These are phyloP conservation scores for Picea abies DNA, from an alignment of 83 land plant genomes.

Conservation along the genomic window DNA sequence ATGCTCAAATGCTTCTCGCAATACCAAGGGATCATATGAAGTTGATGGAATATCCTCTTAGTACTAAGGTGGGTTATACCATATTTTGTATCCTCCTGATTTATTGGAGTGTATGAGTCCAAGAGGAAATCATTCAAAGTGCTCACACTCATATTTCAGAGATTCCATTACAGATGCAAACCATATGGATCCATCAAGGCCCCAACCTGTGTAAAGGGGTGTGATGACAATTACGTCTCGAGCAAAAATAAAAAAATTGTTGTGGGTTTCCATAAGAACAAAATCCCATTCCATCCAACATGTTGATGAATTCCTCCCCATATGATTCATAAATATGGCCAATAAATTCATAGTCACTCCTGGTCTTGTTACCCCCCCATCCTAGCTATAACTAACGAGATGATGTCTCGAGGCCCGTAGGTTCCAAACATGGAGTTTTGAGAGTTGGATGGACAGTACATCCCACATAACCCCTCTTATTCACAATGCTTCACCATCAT, in stretches of 20 bases:
- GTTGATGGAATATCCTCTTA: too few species aligned
- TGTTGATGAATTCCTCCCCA: slow-evolving; percentile 55
- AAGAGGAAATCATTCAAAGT: background rate
- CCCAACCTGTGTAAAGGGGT: slow-evolving; percentile 75
- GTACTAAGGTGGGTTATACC: slow-evolving; percentile 37
- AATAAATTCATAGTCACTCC: slow-evolving; percentile 75
- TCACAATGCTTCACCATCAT: too few species aligned
- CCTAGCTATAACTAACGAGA: too few species aligned
- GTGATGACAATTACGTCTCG: slow-evolving; percentile 79
- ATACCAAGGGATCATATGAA: too few species aligned
- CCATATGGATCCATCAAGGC: slow-evolving; percentile 72
- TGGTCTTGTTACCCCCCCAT: slow-evolving; percentile 23
- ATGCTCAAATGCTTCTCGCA: slow-evolving; percentile 25
- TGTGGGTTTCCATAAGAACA: slow-evolving; percentile 63
- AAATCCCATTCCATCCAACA: slow-evolving; percentile 76
- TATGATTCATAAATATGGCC: slow-evolving; percentile 69
- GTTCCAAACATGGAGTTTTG: too few species aligned
- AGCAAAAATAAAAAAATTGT: slow-evolving; percentile 69
- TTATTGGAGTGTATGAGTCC: background rate
- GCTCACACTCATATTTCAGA: slow-evolving; percentile 14
- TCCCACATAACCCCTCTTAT: too few species aligned
- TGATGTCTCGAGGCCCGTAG: too few species aligned
- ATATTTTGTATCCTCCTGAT: slow-evolving; percentile 35
- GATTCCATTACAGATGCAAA: slow-evolving; percentile 78
- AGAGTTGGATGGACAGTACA: too few species aligned